Evolutionary conservation across 805 yeast species (phyloP).

Genomic region (Candida endomychidarum): DNA sequence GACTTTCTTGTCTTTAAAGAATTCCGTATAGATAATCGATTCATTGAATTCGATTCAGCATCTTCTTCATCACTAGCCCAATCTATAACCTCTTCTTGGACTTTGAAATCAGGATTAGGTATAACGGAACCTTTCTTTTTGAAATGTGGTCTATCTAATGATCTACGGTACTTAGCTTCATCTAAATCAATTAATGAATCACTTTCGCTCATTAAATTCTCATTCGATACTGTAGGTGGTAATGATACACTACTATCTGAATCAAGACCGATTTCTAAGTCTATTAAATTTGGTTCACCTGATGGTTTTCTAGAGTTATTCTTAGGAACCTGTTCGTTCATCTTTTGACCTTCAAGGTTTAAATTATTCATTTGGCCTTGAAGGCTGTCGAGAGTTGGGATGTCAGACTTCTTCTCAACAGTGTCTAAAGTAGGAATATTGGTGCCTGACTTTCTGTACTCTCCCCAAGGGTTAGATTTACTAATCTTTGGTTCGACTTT

Average conservation of each 20-base stretch:
- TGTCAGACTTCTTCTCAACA: too few relatives aligned
- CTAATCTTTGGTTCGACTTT: not conserved
- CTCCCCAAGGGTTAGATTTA: slow-evolving; percentile 36
- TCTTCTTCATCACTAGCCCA: slow-evolving; percentile 48
- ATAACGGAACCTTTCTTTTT: slow-evolving; percentile 32
- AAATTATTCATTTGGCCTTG: not conserved
- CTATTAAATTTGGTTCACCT: slow-evolving; percentile 29
- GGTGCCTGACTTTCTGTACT: slow-evolving; percentile 17
- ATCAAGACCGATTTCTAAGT: slow-evolving; percentile 35
- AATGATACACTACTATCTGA: slow-evolving; percentile 9
- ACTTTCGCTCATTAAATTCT: slow-evolving; percentile 4
- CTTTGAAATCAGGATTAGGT: slow-evolving; percentile 29
- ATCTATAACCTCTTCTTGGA: slow-evolving; percentile 46
- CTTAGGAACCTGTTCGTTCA: too few relatives aligned
- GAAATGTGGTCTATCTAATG: slow-evolving; percentile 23
- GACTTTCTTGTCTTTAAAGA: slow-evolving; percentile 33
- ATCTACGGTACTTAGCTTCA: slow-evolving; percentile 17
- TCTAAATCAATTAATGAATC: slow-evolving; percentile 29
- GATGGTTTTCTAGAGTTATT: slow-evolving; percentile 11
- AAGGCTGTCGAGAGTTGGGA: not conserved
- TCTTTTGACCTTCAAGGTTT: not conserved
- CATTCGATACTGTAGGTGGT: not conserved
- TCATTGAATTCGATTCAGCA: slow-evolving; percentile 38
- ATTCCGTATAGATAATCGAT: slow-evolving; percentile 38
- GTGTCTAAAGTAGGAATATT: not conserved